Evolutionary conservation across 164 flowering plant species (phyloP).

Genomic region (Tinospora cordifolia): DNA sequence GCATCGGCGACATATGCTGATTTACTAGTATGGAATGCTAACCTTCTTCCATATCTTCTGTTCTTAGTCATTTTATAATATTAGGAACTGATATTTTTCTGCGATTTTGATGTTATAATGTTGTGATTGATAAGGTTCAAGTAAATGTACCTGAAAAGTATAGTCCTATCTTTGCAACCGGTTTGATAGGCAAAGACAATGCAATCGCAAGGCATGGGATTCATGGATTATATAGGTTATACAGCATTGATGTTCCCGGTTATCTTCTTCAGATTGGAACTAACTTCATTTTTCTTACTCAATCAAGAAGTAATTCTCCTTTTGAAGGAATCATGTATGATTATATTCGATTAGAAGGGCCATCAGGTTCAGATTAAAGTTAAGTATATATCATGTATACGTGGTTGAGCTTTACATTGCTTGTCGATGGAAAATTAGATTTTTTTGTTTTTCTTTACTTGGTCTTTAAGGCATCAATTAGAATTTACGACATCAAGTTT

Average conservation of each 20-base stretch:
- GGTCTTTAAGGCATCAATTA: no score
- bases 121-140: conserved; percentile 5
- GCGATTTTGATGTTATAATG: not conserved
- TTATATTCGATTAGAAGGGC: conserved; percentile 56
- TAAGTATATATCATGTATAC: no score
- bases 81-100: not conserved
- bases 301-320: conserved; percentile 26
- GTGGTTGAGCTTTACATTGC: no score
- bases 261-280: conserved; percentile 33
- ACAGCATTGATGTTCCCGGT: conserved; percentile 30
- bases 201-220: conserved; percentile 70
- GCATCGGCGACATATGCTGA: conserved; percentile 26
- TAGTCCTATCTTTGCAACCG: conserved; percentile 36
- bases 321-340: conserved; percentile 63
- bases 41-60: not conserved
- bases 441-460: no score
- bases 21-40: conserved; percentile 15
- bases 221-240: conserved; percentile 63
- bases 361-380: conserved; percentile 14
- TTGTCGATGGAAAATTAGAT: no score
- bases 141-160: conserved; percentile 1
- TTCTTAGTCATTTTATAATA: not conserved
- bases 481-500: no score
- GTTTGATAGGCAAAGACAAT: conserved; percentile 58
- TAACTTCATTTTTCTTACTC: conserved; percentile 53